These are phyloP conservation scores for Amniculicola lignicola DNA, from an alignment of 495 filamentous ascomycete species.

Conservation along the genomic window DNA sequence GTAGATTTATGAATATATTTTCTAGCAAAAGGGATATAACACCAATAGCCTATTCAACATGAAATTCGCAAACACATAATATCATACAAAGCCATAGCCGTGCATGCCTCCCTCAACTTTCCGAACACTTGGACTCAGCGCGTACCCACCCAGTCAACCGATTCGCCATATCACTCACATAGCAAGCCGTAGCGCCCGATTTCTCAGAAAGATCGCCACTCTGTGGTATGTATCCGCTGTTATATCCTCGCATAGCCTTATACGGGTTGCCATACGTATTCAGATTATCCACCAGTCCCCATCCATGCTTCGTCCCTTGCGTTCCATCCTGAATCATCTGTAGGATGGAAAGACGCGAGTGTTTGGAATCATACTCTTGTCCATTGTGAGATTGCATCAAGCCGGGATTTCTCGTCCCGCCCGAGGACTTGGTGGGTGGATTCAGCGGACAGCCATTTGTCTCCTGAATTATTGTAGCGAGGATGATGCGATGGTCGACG, in stretches of 20 bases:
- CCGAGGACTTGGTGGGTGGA: conserved; percentile 15
- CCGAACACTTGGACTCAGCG: conserved; percentile 17
- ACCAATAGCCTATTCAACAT: background rate
- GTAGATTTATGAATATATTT: too few species aligned
- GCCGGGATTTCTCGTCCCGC: conserved; percentile 39
- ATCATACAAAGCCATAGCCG: background rate
- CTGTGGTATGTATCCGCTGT: conserved; percentile 40
- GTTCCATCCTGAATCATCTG: conserved; percentile 45
- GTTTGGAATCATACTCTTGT: conserved; percentile 29
- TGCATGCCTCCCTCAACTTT: background rate
- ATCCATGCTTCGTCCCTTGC: conserved; percentile 38
- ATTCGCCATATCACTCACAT: conserved; percentile 46
- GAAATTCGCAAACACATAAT: too few species aligned
- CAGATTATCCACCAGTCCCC: conserved; percentile 41
- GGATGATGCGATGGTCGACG: conserved; percentile 42
- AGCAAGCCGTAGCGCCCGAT: conserved; percentile 37
- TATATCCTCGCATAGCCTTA: conserved; percentile 41
- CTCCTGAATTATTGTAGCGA: conserved; percentile 45
- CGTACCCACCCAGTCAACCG: conserved; percentile 42
- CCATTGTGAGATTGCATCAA: conserved; percentile 43
- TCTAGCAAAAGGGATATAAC: background rate
- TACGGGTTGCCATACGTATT: conserved; percentile 41
- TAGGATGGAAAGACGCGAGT: conserved; percentile 31
- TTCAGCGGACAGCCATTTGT: conserved; percentile 36
- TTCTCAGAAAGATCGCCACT: conserved; percentile 36